These are phyloP conservation scores for Phytophthora colocasiae DNA, from an alignment of 352 stramenopile species.

Conservation along the genomic window DNA sequence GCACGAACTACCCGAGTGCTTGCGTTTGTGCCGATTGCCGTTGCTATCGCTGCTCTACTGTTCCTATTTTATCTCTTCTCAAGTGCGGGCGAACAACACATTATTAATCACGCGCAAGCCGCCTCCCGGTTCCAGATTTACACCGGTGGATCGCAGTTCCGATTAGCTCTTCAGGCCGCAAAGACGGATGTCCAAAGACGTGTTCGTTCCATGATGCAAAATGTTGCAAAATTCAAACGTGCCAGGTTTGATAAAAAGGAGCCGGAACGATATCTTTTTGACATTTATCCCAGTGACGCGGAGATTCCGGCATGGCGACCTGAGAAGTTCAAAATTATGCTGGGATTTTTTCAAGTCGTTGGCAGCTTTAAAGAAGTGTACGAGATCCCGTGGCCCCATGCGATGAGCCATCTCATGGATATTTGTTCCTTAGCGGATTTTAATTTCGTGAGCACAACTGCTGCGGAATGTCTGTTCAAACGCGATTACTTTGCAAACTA, in stretches of 20 bases:
- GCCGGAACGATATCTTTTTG: slow-evolving; percentile 37
- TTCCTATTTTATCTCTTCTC: slow-evolving; percentile 59
- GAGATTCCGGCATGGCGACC: slow-evolving; percentile 45
- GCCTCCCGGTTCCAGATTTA: slow-evolving; percentile 69
- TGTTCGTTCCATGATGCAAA: slow-evolving; percentile 21
- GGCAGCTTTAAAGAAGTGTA: slow-evolving; percentile 79
- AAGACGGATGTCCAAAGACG: slow-evolving; percentile 16
- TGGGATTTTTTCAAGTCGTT: slow-evolving; percentile 82
- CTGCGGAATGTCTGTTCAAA: slow-evolving; percentile 69
- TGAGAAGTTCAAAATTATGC: slow-evolving; percentile 84
- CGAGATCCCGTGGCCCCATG: slow-evolving; percentile 71
- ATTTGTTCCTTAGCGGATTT: slow-evolving; percentile 76
- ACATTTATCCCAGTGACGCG: slow-evolving; percentile 37
- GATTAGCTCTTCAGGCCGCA: slow-evolving; percentile 33
- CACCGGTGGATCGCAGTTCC: slow-evolving; percentile 15
- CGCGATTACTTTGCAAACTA: slow-evolving; percentile 77
- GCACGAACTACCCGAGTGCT: slow-evolving; percentile 46
- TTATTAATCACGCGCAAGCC: slow-evolving; percentile 59
- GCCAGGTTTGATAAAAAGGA: slow-evolving; percentile 2
- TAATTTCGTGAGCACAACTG: slow-evolving; percentile 69
- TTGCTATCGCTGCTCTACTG: slow-evolving; percentile 39
- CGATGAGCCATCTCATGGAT: slow-evolving; percentile 69
- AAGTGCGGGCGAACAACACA: slow-evolving; percentile 51
- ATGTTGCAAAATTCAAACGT: slow-evolving; percentile 1
- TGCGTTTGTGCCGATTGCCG: slow-evolving; percentile 49